Base-by-base conservation (phyloP, 495 filamentous ascomycete species). In the Talaromyces stipitatus region DNA sequence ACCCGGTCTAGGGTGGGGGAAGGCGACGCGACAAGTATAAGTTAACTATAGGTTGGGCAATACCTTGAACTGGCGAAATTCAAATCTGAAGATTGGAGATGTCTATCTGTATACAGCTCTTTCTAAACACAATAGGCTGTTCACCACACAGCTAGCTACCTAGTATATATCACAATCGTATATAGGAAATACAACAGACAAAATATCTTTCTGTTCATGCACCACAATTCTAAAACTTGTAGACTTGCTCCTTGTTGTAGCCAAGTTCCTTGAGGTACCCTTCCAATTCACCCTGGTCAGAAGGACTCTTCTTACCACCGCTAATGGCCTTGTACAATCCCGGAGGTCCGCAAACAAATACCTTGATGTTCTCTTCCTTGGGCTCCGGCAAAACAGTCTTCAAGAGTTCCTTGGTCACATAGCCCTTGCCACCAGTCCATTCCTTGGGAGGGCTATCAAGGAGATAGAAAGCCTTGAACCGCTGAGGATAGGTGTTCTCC, bases 361-460 rank as follows among this genome's bases (percentile, higher is more conserved):
- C 63, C 84, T 96, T 96, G 78, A 92, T 85, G 72, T 97, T 95
- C 58, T 87, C 88, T 61, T 77, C 75, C 74, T 91, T 90, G 55
- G 92, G 91, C 69, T 95, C 92, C 11, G 92, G 92, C 5, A 96
- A 77, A 2, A 95, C 89, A 20, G 86, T 92, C 85, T 96, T 95
- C 68, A 97, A 73, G 46, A 96, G 77, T 64, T 96, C 90, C 80
- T 95, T 94, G 66, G 69, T 86, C 67, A 97, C 84, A 74, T 71
- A 86, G 60, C 92, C 92, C 76, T 86, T 85, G 61, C 73, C 81
- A 30, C 85, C 86, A 26, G 75, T 72, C 91, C 91, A 95, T 18
- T 75, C 78, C 78, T 87, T 81, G 54, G 92, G 89, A n/a, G 90
- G 85, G 50, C 90, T 86, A 69, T 96, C 90, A 2, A 97, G 82